Conservation (phyloP, 495 filamentous ascomycete genomes). For the Poronia punctata region DNA sequence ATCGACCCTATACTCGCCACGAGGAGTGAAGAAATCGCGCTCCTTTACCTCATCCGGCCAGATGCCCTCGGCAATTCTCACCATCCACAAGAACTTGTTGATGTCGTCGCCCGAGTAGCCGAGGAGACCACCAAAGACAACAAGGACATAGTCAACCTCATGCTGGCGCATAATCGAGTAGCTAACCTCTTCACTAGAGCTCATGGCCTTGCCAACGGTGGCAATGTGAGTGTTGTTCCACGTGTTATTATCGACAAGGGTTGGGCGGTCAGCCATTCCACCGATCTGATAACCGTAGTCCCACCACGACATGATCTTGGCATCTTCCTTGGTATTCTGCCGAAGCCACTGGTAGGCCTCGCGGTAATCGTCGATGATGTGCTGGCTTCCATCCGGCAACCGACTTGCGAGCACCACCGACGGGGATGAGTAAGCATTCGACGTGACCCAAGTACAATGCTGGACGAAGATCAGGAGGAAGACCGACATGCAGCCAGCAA, state of each 20-base stretch:
- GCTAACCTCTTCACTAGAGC: slow-evolving; percentile 91
- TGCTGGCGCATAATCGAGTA: slow-evolving; percentile 98
- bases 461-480: slow-evolving; percentile 92
- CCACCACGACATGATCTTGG: slow-evolving; percentile 99
- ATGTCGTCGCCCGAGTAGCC: slow-evolving; percentile 99
- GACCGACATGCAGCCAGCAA: slow-evolving; percentile 60
- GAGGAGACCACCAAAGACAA: slow-evolving; percentile 93
- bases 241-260: slow-evolving; percentile 98
- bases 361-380: slow-evolving; percentile 99
- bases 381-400: slow-evolving; percentile 89
- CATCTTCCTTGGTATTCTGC: slow-evolving; percentile 88
- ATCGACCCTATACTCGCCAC: slow-evolving; percentile 95
- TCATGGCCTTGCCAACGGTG: slow-evolving; percentile 99
- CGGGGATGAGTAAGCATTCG: slow-evolving; percentile 95
- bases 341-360: slow-evolving; percentile 99
- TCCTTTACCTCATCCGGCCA: slow-evolving; percentile 99
- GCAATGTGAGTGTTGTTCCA: slow-evolving; percentile 99
- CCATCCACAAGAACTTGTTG: slow-evolving; percentile 99
- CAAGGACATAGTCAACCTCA: slow-evolving; percentile 95
- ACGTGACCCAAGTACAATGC: slow-evolving; percentile 99
- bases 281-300: slow-evolving; percentile 99
- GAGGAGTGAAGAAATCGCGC: slow-evolving; percentile 88
- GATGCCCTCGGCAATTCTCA: slow-evolving; percentile 96
- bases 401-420: slow-evolving; percentile 93
- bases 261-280: slow-evolving; percentile 97